A percentile compares a stretch with the other conserved stretches of the same genome.
phyloP scores from a whole-genome alignment of 306 rosid species.

The Cercis canadensis region DNA sequence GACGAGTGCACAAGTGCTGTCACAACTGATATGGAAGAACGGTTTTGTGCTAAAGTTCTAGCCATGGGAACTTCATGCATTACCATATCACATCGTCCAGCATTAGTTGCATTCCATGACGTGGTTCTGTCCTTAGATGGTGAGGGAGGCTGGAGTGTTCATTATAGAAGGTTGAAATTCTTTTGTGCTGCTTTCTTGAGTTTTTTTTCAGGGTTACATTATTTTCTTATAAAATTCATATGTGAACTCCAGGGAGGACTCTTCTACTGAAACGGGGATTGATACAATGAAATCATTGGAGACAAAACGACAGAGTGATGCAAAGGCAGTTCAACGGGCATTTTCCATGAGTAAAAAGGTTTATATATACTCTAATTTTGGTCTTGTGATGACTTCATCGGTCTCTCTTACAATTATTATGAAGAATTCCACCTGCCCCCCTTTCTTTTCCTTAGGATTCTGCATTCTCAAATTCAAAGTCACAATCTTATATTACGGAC shows the following conservation, averaged over 20 bases:
- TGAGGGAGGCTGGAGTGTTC: constrained; percentile 99
- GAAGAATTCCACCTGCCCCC: constrained; percentile 15
- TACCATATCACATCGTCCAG: constrained; percentile 99
- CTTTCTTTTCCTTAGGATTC: constrained; percentile 59
- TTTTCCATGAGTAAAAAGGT: constrained; percentile 73
- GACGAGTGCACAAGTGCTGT: constrained; percentile 99
- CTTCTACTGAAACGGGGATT: constrained; percentile 57
- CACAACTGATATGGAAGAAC: constrained; percentile 99
- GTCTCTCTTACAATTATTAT: constrained; percentile 19
- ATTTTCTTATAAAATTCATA: constrained; percentile 40
- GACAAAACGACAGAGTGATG: constrained; percentile 79
- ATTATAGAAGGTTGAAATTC: constrained; percentile 68
- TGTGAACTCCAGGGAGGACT: constrained; percentile 73
- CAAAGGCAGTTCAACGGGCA: constrained; percentile 89
- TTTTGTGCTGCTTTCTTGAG: constrained; percentile 21
- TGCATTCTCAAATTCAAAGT: constrained; percentile 73
- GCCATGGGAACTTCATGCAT: constrained; percentile 99
- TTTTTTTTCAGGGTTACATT: constrained; percentile 28
- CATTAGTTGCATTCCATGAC: constrained; percentile 96
- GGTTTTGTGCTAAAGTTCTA: constrained; percentile 94
- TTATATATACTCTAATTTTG: constrained; percentile 32
- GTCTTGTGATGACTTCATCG: constrained; percentile 2
- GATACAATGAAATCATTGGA: constrained; percentile 55
- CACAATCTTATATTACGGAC: constrained; percentile 64
- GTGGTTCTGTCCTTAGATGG: constrained; percentile 96